phyloP scores from a whole-genome alignment of 352 stramenopile species.

The Globisporangium carolinianum region DNA sequence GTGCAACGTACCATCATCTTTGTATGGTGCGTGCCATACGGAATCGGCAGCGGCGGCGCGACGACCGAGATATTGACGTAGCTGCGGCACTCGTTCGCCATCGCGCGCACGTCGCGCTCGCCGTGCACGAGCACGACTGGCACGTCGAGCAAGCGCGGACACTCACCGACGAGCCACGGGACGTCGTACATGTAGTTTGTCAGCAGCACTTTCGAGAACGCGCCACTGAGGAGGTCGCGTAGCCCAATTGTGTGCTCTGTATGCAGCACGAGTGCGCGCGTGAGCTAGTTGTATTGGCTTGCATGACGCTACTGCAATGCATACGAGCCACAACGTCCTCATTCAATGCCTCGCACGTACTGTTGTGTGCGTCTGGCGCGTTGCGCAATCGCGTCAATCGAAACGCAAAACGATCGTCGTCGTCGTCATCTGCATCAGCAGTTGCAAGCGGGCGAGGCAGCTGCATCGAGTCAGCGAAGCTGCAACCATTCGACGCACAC shows the following conservation, averaged over 20 bases:
- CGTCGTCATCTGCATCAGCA: not conserved
- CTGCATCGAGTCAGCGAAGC: no score
- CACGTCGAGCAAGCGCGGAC: slow-evolving; percentile 43
- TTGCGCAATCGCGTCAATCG: slow-evolving; percentile 30
- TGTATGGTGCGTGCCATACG: slow-evolving; percentile 83
- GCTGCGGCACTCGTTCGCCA: slow-evolving; percentile 45
- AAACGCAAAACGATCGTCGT: slow-evolving; percentile 16
- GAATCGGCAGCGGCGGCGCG: slow-evolving; percentile 64
- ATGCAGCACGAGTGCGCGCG: not conserved
- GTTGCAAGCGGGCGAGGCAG: not conserved
- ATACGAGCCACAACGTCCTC: no score
- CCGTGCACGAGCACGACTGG: slow-evolving; percentile 76
- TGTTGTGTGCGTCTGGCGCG: slow-evolving; percentile 32
- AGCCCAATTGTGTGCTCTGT: slow-evolving; percentile 39
- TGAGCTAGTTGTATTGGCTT: no score
- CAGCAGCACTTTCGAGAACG: slow-evolving; percentile 55
- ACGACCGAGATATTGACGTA: slow-evolving; percentile 59
- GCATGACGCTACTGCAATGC: no score
- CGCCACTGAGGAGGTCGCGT: slow-evolving; percentile 40
- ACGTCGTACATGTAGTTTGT: slow-evolving; percentile 84
- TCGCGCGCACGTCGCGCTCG: slow-evolving; percentile 47
- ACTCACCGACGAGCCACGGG: slow-evolving; percentile 61
- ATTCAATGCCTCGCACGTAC: slow-evolving; percentile 15
- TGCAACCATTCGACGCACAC: not conserved
- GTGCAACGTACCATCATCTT: slow-evolving; percentile 57